phyloP scores from a whole-genome alignment of 495 filamentous ascomycete genomes.

The Xanthoparmelia taractica region DNA sequence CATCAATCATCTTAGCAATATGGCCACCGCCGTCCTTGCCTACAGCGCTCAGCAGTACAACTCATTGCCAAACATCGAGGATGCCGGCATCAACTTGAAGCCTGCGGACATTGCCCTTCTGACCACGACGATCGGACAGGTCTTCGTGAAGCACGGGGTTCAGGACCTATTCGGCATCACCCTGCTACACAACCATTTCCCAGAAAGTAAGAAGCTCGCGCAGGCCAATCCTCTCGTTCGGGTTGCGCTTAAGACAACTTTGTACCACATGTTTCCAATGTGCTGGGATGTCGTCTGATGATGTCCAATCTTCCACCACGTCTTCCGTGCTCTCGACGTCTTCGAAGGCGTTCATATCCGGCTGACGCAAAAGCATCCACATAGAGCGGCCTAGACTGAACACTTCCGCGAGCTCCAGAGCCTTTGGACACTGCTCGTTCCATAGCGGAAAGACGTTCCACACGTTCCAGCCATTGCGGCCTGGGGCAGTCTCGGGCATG shows the following conservation, averaged over 20 bases:
- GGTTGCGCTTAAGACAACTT: constrained; percentile 19
- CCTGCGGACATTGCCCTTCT: not conserved
- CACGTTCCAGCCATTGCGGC: constrained; percentile 2
- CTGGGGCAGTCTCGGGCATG: constrained; percentile 1
- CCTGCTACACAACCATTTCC: constrained; percentile 14
- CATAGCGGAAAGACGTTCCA: constrained; percentile 6
- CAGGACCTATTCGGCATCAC: constrained; percentile 9
- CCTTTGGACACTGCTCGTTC: constrained; percentile 16
- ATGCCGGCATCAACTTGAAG: not conserved
- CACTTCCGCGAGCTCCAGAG: constrained; percentile 24
- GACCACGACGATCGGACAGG: constrained; percentile 2
- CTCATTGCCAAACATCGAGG: constrained; percentile 3
- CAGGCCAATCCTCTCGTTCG: constrained; percentile 15
- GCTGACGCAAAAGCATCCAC: constrained; percentile 24
- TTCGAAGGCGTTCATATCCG: constrained; percentile 15
- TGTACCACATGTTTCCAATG: constrained; percentile 21
- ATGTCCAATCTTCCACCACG: constrained; percentile 10
- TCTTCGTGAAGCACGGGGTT: constrained; percentile 12
- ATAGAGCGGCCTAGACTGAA: constrained; percentile 23
- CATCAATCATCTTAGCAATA: constrained; percentile 3
- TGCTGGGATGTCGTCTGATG: constrained; percentile 15
- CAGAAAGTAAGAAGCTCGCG: constrained; percentile 1
- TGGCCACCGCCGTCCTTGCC: constrained; percentile 9
- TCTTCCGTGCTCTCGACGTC: not conserved
- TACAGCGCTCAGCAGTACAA: not conserved